Evolutionary conservation across 2,329 filamentous ascomycete genomes (phyloP).

Genomic region (Verticillium dahliae): DNA sequence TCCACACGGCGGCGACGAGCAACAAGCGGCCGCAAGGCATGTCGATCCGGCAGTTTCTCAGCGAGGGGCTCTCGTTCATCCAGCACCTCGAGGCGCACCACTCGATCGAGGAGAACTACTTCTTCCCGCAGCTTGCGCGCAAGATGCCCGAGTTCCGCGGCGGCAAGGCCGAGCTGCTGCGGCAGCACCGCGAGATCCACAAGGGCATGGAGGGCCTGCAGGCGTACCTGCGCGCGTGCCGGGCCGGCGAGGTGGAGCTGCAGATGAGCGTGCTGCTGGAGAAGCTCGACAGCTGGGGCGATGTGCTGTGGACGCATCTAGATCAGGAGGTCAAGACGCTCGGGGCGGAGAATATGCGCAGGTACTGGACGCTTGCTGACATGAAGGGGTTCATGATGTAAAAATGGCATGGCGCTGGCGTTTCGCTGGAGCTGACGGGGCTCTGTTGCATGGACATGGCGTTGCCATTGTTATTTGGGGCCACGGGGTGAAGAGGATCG

Average conservation of each 20-base stretch:
- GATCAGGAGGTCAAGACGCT: slow-evolving; percentile 77
- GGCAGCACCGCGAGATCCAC: slow-evolving; percentile 76
- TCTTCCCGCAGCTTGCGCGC: slow-evolving; percentile 71
- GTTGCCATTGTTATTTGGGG: too few species aligned
- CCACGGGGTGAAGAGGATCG: too few species aligned
- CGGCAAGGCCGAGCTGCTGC: slow-evolving; percentile 51
- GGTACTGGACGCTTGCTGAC: slow-evolving; percentile 73
- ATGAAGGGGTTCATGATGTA: slow-evolving; percentile 65
- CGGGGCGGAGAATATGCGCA: slow-evolving; percentile 81
- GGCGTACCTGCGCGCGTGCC: slow-evolving; percentile 58
- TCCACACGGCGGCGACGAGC: slow-evolving; percentile 59
- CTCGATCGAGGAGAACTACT: slow-evolving; percentile 71
- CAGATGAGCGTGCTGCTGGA: slow-evolving; percentile 53
- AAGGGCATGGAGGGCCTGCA: slow-evolving; percentile 62
- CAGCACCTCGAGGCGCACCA: slow-evolving; percentile 71
- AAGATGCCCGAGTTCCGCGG: slow-evolving; percentile 71
- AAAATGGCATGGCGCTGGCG: slow-evolving; percentile 5
- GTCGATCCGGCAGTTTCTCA: slow-evolving; percentile 63
- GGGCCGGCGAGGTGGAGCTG: slow-evolving; percentile 54
- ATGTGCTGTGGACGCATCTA: slow-evolving; percentile 74
- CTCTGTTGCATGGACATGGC: too few species aligned
- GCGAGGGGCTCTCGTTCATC: slow-evolving; percentile 62
- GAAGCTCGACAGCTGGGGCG: slow-evolving; percentile 72
- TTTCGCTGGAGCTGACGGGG: too few species aligned
- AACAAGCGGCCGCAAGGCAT: slow-evolving; percentile 55